Conservation (phyloP, 108 stramenopile species). For the Nannochloropsis gaditana region DNA sequence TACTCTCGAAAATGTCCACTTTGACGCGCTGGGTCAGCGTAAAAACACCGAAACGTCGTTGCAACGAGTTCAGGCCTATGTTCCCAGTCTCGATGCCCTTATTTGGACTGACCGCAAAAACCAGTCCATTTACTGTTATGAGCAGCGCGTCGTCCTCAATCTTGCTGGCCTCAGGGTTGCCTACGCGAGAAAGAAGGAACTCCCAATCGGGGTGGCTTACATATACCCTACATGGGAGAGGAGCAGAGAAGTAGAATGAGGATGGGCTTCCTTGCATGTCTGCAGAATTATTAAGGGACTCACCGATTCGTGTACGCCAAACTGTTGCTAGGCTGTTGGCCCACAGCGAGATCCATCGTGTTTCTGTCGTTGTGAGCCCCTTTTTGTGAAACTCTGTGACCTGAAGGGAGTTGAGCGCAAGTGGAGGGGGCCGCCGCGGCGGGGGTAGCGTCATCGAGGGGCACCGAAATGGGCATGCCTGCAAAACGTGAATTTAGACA, state of each 20-base stretch:
- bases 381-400: neutral
- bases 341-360: constrained; percentile 16
- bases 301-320: constrained; percentile 36
- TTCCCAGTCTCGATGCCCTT: neutral
- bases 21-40: constrained; percentile 3
- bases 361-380: neutral
- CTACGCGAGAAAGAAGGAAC: constrained; percentile 18
- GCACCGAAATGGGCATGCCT: too few relatives aligned
- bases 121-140: constrained; percentile 9
- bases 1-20: constrained; percentile 15
- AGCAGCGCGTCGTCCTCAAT: neutral
- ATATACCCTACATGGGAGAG: neutral
- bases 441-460: too few relatives aligned
- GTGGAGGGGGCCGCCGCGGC: too few relatives aligned
- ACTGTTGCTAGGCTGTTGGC: constrained; percentile 27
- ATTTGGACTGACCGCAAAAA: neutral
- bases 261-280: neutral
- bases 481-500: too few relatives aligned
- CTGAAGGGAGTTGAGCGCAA: neutral
- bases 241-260: neutral
- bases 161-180: constrained; percentile 23
- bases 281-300: constrained; percentile 18
- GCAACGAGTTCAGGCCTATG: constrained; percentile 12
- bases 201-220: constrained; percentile 21
- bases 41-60: neutral